These are phyloP conservation scores for Ogataea methylovora DNA, from an alignment of 805 yeast species.

Conservation along the genomic window DNA sequence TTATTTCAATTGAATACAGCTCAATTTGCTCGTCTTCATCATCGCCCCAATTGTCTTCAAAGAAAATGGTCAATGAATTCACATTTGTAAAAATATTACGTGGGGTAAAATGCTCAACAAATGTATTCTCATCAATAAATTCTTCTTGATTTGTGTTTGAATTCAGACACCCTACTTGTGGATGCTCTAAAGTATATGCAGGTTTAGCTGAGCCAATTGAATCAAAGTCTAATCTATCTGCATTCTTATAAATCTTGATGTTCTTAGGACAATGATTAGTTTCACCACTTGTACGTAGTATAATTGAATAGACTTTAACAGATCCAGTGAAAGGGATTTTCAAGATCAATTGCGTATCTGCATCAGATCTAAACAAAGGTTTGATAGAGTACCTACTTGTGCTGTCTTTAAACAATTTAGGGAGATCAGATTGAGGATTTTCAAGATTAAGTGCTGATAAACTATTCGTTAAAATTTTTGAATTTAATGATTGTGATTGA, in stretches of 20 bases:
- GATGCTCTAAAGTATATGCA: slow-evolving; percentile 50
- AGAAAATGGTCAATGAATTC: slow-evolving; percentile 56
- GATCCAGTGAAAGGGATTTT: slow-evolving; percentile 74
- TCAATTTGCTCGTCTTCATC: slow-evolving; percentile 52
- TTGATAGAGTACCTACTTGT: slow-evolving; percentile 41
- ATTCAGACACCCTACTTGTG: slow-evolving; percentile 48
- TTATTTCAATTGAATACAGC: slow-evolving; percentile 64
- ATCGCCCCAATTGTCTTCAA: slow-evolving; percentile 58
- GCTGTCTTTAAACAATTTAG: slow-evolving; percentile 44
- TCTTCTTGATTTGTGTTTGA: slow-evolving; percentile 5
- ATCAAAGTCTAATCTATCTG: slow-evolving; percentile 65
- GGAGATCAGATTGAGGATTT: slow-evolving; percentile 42
- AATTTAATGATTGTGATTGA: slow-evolving; percentile 57
- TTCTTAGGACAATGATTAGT: slow-evolving; percentile 56
- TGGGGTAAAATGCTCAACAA: slow-evolving; percentile 79
- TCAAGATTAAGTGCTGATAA: slow-evolving; percentile 58
- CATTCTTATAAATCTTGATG: slow-evolving; percentile 68
- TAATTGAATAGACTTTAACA: slow-evolving; percentile 67
- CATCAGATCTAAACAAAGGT: slow-evolving; percentile 49
- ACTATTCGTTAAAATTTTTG: slow-evolving; percentile 51
- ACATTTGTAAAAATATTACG: slow-evolving; percentile 67
- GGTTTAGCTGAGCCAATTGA: slow-evolving; percentile 42
- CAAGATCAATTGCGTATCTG: slow-evolving; percentile 73
- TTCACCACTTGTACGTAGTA: slow-evolving; percentile 57
- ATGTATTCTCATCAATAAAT: slow-evolving; percentile 39